phyloP scores from a whole-genome alignment of 495 filamentous ascomycete genomes.

The Podospora didyma region DNA sequence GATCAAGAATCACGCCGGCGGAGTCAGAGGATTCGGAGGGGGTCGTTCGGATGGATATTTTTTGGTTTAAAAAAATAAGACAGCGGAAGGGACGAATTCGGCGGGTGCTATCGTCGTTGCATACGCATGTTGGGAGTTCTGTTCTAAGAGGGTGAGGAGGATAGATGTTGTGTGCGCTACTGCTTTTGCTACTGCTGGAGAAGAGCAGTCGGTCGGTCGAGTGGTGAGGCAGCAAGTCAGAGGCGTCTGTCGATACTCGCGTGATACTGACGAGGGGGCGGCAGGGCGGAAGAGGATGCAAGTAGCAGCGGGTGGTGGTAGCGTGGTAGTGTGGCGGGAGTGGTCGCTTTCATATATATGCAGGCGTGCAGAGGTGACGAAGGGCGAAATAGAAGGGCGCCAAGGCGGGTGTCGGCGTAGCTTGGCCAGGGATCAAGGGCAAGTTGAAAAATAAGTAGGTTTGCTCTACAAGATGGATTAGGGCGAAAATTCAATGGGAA shows the following conservation, averaged over 20 bases:
- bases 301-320: background rate
- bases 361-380: background rate
- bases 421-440: background rate
- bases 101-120: conserved; percentile 20
- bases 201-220: too few species aligned
- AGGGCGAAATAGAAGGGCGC: background rate
- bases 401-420: background rate
- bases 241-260: background rate
- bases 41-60: too few species aligned
- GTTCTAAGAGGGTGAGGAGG: background rate
- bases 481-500: too few species aligned
- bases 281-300: background rate
- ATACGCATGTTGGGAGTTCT: conserved; percentile 23
- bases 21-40: conserved; percentile 4
- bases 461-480: too few species aligned
- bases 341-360: background rate
- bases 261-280: background rate
- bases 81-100: too few species aligned
- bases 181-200: too few species aligned
- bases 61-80: too few species aligned
- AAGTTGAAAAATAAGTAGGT: too few species aligned
- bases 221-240: too few species aligned
- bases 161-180: too few species aligned
- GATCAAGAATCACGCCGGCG: background rate
- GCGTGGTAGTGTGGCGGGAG: background rate